phyloP scores from a whole-genome alignment of 140 eudicot genomes.

The Senecio squalidus region DNA sequence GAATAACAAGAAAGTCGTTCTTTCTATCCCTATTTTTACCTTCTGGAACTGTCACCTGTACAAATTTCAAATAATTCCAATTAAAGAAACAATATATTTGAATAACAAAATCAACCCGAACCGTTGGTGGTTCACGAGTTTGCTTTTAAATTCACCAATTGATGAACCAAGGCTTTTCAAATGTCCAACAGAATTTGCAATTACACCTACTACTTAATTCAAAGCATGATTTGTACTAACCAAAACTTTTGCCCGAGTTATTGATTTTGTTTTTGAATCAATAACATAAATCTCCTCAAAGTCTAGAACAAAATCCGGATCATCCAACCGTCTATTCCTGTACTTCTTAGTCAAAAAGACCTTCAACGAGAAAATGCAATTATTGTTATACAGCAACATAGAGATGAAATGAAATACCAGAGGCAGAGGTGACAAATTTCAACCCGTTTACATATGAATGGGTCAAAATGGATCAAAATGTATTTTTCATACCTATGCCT shows the following conservation, averaged over 20 bases:
- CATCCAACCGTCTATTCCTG: conserved; percentile 74
- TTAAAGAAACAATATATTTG: not conserved
- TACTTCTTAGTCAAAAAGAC: conserved; percentile 90
- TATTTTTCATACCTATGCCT: no score
- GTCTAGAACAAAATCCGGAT: conserved; percentile 87
- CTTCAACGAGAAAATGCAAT: conserved; percentile 29
- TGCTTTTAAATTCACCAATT: no score
- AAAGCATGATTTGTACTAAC: conserved; percentile 33
- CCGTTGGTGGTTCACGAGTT: no score
- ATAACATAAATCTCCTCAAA: conserved; percentile 94
- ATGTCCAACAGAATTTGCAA: not conserved
- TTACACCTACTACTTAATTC: no score
- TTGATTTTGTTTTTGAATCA: conserved; percentile 91
- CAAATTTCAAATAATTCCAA: not conserved
- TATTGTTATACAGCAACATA: not conserved
- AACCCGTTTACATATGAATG: no score
- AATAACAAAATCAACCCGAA: not conserved
- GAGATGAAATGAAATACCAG: not conserved
- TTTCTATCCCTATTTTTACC: conserved; percentile 81
- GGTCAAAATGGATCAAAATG: no score
- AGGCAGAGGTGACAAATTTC: not conserved
- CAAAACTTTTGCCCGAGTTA: conserved; percentile 85
- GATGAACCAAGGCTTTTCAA: no score
- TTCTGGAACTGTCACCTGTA: conserved; percentile 82
- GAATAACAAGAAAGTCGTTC: conserved; percentile 74